phyloP scores from a whole-genome alignment of 495 filamentous ascomycete genomes.

The Daldinia childiae region DNA sequence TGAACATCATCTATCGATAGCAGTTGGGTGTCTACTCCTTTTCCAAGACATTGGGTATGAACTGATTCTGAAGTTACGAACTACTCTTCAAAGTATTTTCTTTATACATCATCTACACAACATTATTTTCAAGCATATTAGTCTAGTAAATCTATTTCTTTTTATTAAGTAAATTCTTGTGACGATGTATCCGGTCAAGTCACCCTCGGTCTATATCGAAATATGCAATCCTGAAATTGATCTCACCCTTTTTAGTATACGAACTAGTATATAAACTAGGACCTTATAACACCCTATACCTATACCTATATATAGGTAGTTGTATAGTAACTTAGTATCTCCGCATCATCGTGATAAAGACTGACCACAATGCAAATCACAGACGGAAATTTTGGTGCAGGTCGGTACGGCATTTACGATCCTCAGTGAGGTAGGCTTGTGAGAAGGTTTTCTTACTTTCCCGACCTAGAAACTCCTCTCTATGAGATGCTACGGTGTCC shows the following conservation, averaged over 20 bases:
- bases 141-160: background rate
- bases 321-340: constrained; percentile 12
- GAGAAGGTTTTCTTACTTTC: constrained; percentile 40
- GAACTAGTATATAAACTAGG: constrained; percentile 13
- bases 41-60: constrained; percentile 3
- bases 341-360: constrained; percentile 12
- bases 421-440: constrained; percentile 32
- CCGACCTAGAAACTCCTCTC: constrained; percentile 41
- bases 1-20: background rate
- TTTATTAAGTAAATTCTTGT: constrained; percentile 1
- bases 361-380: constrained; percentile 34
- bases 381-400: constrained; percentile 23
- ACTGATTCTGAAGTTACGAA: background rate
- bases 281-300: constrained; percentile 12
- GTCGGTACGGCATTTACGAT: constrained; percentile 29
- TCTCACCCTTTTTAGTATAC: constrained; percentile 14
- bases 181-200: background rate
- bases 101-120: background rate
- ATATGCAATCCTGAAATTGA: constrained; percentile 2
- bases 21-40: background rate
- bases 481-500: constrained; percentile 40
- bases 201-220: background rate
- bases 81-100: background rate
- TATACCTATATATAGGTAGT: constrained; percentile 9
- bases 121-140: background rate